Evolutionary conservation across 1,284 basidiomycete species (phyloP).

Genomic region (Exobasidium rhododendri): DNA sequence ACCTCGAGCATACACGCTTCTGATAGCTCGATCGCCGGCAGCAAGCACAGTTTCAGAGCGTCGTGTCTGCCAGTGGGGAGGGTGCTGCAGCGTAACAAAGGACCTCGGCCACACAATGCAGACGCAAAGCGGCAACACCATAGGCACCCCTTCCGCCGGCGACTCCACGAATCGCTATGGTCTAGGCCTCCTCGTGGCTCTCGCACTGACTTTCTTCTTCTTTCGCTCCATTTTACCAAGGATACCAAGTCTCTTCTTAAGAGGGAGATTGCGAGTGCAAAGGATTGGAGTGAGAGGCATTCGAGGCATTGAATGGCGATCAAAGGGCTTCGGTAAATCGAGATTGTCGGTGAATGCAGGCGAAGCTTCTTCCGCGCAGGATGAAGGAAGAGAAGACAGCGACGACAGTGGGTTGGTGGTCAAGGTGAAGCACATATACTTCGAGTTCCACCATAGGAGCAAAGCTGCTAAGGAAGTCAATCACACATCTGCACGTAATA

Average conservation of each 20-base stretch:
- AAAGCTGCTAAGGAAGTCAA: neutral
- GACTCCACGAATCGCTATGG: neutral
- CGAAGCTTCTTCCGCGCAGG: neutral
- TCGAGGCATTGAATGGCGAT: slow-evolving; percentile 41
- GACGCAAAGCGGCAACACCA: neutral
- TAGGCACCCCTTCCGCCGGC: neutral
- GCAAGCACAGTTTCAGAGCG: too few relatives aligned
- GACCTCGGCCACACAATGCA: too few relatives aligned
- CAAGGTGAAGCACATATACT: slow-evolving; percentile 32
- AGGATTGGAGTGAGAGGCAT: slow-evolving; percentile 38
- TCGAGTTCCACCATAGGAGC: slow-evolving; percentile 20
- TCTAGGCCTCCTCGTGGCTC: neutral
- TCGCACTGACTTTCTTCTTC: slow-evolving; percentile 23
- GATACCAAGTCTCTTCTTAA: slow-evolving; percentile 36
- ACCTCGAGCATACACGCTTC: neutral
- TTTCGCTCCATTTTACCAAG: slow-evolving; percentile 41
- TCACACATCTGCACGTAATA: neutral
- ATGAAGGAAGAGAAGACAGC: neutral
- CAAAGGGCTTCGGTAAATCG: slow-evolving; percentile 30
- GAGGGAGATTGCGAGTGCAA: slow-evolving; percentile 35
- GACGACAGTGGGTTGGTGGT: slow-evolving; percentile 26
- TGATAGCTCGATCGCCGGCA: neutral
- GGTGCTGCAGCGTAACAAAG: too few relatives aligned
- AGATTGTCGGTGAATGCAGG: neutral
- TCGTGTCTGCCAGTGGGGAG: too few relatives aligned